phyloP scores from a whole-genome alignment of 2,329 filamentous ascomycete genomes.

The Plectosphaerella plurivora region DNA sequence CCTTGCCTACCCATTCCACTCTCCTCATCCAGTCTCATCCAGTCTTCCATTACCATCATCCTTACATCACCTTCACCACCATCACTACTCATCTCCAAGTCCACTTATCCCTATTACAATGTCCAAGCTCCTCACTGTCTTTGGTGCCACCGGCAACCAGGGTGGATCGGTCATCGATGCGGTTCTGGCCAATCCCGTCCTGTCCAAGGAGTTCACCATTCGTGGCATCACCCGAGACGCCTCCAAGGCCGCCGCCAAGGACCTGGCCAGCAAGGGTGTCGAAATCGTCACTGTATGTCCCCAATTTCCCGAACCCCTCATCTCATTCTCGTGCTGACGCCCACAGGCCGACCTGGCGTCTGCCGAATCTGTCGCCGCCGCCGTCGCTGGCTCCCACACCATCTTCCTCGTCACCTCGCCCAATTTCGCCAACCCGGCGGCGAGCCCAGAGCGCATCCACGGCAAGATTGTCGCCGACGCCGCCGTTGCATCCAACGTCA shows the following conservation, averaged over 20 bases:
- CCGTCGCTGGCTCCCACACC: conserved; percentile 36
- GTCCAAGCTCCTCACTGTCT: conserved; percentile 30
- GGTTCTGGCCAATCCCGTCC: conserved; percentile 40
- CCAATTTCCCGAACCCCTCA: too few species aligned
- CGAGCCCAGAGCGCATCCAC: conserved; percentile 17
- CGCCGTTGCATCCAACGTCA: conserved; percentile 21
- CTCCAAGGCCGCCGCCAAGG: conserved; percentile 31
- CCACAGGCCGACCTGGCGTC: conserved; percentile 35
- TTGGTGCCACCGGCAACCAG: conserved; percentile 45
- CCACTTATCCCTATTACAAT: conserved; percentile 1
- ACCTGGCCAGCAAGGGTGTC: conserved; percentile 33
- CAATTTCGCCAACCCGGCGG: conserved; percentile 7
- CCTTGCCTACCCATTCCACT: too few species aligned
- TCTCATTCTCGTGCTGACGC: background rate
- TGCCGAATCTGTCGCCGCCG: conserved; percentile 25
- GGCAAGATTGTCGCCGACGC: conserved; percentile 37
- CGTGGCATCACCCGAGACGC: conserved; percentile 43
- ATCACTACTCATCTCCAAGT: background rate
- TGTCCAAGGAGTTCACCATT: conserved; percentile 37
- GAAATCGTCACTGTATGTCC: conserved; percentile 32
- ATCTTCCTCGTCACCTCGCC: conserved; percentile 30
- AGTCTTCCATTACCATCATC: too few species aligned
- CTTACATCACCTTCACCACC: too few species aligned
- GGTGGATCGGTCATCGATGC: conserved; percentile 40
- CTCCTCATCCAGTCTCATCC: too few species aligned